Evolutionary conservation across 108 stramenopile species (phyloP).

Genomic region (Fragilaria radians): DNA sequence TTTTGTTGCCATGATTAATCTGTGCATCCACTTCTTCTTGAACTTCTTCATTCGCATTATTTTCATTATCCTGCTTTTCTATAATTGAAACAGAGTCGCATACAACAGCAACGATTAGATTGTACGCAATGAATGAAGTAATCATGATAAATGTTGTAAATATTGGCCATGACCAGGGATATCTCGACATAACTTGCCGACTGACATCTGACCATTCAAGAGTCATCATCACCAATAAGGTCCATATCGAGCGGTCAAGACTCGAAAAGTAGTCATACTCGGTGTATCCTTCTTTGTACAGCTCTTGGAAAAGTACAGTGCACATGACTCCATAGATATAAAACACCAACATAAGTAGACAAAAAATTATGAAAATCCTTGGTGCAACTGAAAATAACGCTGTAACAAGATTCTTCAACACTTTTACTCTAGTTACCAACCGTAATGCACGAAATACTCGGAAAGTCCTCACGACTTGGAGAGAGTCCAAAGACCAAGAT

Average conservation of each 20-base stretch:
- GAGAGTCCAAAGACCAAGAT: constrained; percentile 45
- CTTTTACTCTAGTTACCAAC: constrained; percentile 51
- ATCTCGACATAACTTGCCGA: constrained; percentile 27
- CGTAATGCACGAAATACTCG: constrained; percentile 67
- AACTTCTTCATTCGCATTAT: too few species aligned
- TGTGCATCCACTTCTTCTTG: too few species aligned
- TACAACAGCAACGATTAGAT: constrained; percentile 73
- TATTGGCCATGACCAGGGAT: constrained; percentile 51
- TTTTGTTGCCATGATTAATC: too few species aligned
- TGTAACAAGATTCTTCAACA: constrained; percentile 53
- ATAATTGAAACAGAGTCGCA: constrained; percentile 50
- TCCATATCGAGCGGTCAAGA: constrained; percentile 36
- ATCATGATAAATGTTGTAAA: constrained; percentile 55
- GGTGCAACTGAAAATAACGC: constrained; percentile 53
- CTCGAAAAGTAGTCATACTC: constrained; percentile 44
- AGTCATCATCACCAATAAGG: constrained; percentile 52
- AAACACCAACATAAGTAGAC: constrained; percentile 36
- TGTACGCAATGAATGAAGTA: constrained; percentile 60
- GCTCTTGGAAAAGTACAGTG: constrained; percentile 48
- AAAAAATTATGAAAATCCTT: constrained; percentile 35
- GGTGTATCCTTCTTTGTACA: constrained; percentile 24
- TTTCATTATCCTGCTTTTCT: background rate
- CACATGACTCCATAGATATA: constrained; percentile 69
- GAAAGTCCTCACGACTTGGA: constrained; percentile 65
- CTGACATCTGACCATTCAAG: constrained; percentile 49